Percentiles rank a stretch among this genome's conserved stretches.
Evolutionary conservation across 164 flowering plant species (phyloP).

Genomic region (Vitis vinifera): ASM3070453v1 NC_081815.1:1979501-1980000

Average conservation of each 20-base stretch:
- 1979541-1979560: slow-evolving; percentile 2
- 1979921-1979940: slow-evolving; percentile 94
- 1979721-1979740: neutral
- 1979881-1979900: slow-evolving; percentile 69
- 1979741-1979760: neutral
- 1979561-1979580: slow-evolving; percentile 90
- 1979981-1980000: slow-evolving; percentile 6
- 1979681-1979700: slow-evolving; percentile 64
- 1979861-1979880: slow-evolving; percentile 76
- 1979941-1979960: slow-evolving; percentile 97
- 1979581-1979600: slow-evolving; percentile 80
- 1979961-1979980: slow-evolving; percentile 92
- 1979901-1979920: slow-evolving; percentile 92
- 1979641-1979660: slow-evolving; percentile 37
- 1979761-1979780: slow-evolving; percentile 94
- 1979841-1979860: slow-evolving; percentile 89
- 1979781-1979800: slow-evolving; percentile 95
- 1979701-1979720: slow-evolving; percentile 9
- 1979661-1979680: slow-evolving; percentile 42
- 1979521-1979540: neutral
- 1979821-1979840: slow-evolving; percentile 98
- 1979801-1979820: slow-evolving; percentile 91
- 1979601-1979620: slow-evolving; percentile 71
- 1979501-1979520: neutral
- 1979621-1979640: slow-evolving; percentile 81